phyloP scores from a whole-genome alignment of 257 asterid genomes.

The Marsdenia floribunda region DNA sequence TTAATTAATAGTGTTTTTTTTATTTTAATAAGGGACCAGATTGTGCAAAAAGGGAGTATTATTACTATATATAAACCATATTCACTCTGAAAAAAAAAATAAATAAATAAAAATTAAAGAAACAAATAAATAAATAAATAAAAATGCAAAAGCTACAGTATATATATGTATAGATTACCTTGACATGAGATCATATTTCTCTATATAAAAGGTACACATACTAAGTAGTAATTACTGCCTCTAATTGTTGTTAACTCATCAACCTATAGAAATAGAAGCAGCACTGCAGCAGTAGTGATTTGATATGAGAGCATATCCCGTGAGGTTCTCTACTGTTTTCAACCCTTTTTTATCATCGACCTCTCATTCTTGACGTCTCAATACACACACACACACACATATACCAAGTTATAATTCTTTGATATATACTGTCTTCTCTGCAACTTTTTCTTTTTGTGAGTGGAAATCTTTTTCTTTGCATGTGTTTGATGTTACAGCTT shows the following conservation, averaged over 20 bases:
- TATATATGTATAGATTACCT: not conserved
- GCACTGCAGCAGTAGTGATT: constrained; percentile 6
- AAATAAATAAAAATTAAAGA: no score
- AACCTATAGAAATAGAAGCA: not conserved
- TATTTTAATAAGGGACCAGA: no score
- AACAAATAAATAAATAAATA: no score
- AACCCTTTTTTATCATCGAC: not conserved
- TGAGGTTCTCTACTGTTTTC: constrained; percentile 18
- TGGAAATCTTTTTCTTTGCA: not conserved
- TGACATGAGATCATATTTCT: not conserved
- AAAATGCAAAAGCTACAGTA: constrained; percentile 10
- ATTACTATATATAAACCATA: no score
- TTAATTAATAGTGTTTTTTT: no score
- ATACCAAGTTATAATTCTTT: no score
- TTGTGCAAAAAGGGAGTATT: no score
- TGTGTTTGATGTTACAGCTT: not conserved
- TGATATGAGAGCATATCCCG: constrained; percentile 17
- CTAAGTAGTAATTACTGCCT: not conserved
- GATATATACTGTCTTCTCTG: no score
- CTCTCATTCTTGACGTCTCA: not conserved
- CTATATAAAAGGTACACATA: constrained; percentile 8
- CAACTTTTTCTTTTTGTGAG: not conserved
- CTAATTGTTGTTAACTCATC: constrained; percentile 7
- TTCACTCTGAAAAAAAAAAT: no score
- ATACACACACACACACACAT: not conserved